These are phyloP conservation scores for Rhizopus delemar DNA, from an alignment of 371 early-diverging fungal species.

Conservation along the genomic window DNA sequence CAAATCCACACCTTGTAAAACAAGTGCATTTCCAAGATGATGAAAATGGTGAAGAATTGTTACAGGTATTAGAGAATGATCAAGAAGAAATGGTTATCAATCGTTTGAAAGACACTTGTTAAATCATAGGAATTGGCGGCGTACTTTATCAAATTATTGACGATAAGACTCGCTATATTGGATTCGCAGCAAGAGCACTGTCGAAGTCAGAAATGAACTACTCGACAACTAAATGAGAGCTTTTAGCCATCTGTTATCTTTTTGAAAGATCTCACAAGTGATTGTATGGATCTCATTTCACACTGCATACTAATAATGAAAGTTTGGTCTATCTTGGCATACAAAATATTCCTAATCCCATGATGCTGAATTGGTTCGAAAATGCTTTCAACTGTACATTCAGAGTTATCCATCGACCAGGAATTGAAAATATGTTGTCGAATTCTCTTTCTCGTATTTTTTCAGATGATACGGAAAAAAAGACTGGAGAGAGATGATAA, in stretches of 20 bases:
- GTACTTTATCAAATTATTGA: neutral
- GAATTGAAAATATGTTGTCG: conserved; percentile 22
- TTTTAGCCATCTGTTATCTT: conserved; percentile 19
- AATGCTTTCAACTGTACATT: conserved; percentile 28
- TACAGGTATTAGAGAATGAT: too few relatives aligned
- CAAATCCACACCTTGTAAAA: too few relatives aligned
- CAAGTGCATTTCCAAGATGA: too few relatives aligned
- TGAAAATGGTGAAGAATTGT: too few relatives aligned
- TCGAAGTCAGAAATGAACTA: too few relatives aligned
- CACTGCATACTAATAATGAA: conserved; percentile 22
- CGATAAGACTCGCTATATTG: neutral
- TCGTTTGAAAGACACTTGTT: too few relatives aligned
- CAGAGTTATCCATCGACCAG: conserved; percentile 23
- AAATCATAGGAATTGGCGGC: too few relatives aligned
- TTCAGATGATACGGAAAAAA: neutral
- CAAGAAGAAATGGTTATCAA: too few relatives aligned
- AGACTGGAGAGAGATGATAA: too few relatives aligned
- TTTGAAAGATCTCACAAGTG: conserved; percentile 32
- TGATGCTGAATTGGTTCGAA: conserved; percentile 29
- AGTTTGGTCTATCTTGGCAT: conserved; percentile 22
- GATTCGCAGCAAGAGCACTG: conserved; percentile 5
- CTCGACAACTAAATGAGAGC: conserved; percentile 1
- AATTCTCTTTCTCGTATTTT: conserved; percentile 24
- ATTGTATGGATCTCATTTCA: conserved; percentile 29
- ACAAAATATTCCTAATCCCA: conserved; percentile 22